These are phyloP conservation scores for Penicillium silybi DNA, from an alignment of 495 filamentous ascomycete genomes.

Conservation along the genomic window DNA sequence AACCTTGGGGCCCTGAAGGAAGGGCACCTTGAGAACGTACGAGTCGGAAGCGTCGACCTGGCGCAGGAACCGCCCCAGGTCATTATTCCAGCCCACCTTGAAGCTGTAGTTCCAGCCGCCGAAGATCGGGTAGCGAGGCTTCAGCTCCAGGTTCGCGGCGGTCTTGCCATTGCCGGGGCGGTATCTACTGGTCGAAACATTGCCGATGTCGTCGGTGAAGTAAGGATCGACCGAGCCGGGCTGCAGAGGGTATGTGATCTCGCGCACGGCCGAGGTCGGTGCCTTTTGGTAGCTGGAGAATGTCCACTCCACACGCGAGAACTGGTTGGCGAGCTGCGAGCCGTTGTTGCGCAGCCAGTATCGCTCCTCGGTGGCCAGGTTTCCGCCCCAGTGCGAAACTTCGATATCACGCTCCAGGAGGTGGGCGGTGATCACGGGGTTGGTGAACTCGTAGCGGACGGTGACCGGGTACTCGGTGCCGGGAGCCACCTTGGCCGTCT, in stretches of 20 bases:
- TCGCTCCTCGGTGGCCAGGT: slow-evolving; percentile 88
- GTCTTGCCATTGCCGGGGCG: slow-evolving; percentile 62
- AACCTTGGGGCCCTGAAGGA: slow-evolving; percentile 86
- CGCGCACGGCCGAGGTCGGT: slow-evolving; percentile 70
- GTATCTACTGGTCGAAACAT: slow-evolving; percentile 91
- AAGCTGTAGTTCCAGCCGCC: slow-evolving; percentile 98
- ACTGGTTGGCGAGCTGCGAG: slow-evolving; percentile 77
- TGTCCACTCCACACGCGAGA: slow-evolving; percentile 83
- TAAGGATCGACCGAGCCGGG: slow-evolving; percentile 79
- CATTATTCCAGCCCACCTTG: slow-evolving; percentile 88
- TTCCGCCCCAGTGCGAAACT: slow-evolving; percentile 97
- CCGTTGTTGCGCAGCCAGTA: slow-evolving; percentile 86
- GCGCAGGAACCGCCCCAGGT: slow-evolving; percentile 70
- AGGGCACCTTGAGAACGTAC: slow-evolving; percentile 91
- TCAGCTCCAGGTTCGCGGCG: slow-evolving; percentile 81
- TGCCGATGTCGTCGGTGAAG: slow-evolving; percentile 95
- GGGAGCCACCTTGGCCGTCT: slow-evolving; percentile 60
- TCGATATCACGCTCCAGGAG: slow-evolving; percentile 85
- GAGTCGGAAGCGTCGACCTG: slow-evolving; percentile 53
- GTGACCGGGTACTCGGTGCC: slow-evolving; percentile 66
- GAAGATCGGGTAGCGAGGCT: slow-evolving; percentile 89
- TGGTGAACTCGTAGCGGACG: slow-evolving; percentile 94
- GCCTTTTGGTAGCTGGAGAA: slow-evolving; percentile 68
- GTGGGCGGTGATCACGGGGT: slow-evolving; percentile 73
- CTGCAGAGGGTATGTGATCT: slow-evolving; percentile 73